phyloP scores from a whole-genome alignment of 2,329 filamentous ascomycete genomes.

The Neonectria neomacrospora region DNA sequence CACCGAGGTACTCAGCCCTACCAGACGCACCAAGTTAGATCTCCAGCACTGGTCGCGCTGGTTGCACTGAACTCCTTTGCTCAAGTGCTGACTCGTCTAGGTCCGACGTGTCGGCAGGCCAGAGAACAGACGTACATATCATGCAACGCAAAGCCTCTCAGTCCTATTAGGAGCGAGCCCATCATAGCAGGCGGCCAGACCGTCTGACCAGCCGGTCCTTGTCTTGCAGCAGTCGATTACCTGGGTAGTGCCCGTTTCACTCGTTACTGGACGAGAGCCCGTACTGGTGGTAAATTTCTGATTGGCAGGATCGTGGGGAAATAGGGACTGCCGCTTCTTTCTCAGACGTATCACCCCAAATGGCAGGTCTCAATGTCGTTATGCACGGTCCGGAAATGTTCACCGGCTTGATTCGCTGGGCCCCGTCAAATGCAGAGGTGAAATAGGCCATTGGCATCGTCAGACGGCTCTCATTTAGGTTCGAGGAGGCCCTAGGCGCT shows the following conservation, averaged over 20 bases:
- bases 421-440: neutral
- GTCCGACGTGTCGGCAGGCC: conserved; percentile 2
- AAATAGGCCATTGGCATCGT: conserved; percentile 6
- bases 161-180: conserved; percentile 5
- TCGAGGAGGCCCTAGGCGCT: conserved; percentile 30
- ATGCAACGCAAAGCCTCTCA: conserved; percentile 10
- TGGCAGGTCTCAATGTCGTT: neutral
- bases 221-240: conserved; percentile 14
- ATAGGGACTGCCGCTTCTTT: conserved; percentile 2
- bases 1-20: conserved; percentile 44
- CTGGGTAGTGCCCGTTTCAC: conserved; percentile 15
- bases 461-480: conserved; percentile 6
- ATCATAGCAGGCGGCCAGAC: conserved; percentile 13
- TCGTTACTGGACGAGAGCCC: conserved; percentile 9
- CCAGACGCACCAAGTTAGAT: conserved; percentile 21
- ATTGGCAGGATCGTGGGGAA: conserved; percentile 5
- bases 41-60: neutral
- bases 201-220: conserved; percentile 23
- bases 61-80: conserved; percentile 6
- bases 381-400: neutral
- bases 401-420: neutral
- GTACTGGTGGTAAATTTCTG: conserved; percentile 15
- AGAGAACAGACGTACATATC: conserved; percentile 4
- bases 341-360: neutral
- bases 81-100: conserved; percentile 13